Base-by-base conservation (phyloP, 495 filamentous ascomycete species). In the Melanomma pulvis-pyrius region DNA sequence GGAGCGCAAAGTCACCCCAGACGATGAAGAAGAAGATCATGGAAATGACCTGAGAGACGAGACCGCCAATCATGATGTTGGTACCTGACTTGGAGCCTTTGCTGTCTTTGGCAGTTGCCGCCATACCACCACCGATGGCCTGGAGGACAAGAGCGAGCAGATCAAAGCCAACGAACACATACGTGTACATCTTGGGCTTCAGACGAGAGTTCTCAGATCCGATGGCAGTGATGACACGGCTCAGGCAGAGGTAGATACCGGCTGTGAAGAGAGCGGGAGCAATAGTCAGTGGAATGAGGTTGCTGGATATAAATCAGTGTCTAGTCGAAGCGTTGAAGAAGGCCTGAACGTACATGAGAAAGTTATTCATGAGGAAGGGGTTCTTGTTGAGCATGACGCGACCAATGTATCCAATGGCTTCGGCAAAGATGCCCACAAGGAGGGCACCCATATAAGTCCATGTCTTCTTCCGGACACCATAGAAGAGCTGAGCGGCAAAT, bases 31-130 rank as follows among this genome's bases (percentile, higher is more conserved):
- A 89, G 19, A 84, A 51, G 0, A 73, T 67, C 51, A 89, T 71
- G 8, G 80, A 81, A 57, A 83, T 47, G 52, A 86, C 81, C 71
- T 90, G 84, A 67, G 82, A 82, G 26, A 80, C 61, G 0, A 91
- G 77, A 52, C 88, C 88, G 0, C 83, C 86, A 56, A 90, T 80
- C 84, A 90, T 88, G 75, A 87, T 83, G 73, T 87, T 76, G 71
- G 82, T 80, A n/a, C 88, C 88, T 0, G 65, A 69, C 2, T 77
- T 65, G 1, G 75, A 63, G 51, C 74, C 58, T 22, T 74, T 61
- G 63, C 81, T 75, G 1, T 80, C 80, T 11, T 74, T 70, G 11
- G 81, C 78, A 6, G 77, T 76, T 25, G 82, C 78, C 7, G 85
- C 83, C n/a, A 89, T 75, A 28, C 75, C 86, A 32, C 87, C 87